Evolutionary conservation across 176 grass and related monocot species (phyloP).

Genomic region (Coix lacrymajobi): DNA sequence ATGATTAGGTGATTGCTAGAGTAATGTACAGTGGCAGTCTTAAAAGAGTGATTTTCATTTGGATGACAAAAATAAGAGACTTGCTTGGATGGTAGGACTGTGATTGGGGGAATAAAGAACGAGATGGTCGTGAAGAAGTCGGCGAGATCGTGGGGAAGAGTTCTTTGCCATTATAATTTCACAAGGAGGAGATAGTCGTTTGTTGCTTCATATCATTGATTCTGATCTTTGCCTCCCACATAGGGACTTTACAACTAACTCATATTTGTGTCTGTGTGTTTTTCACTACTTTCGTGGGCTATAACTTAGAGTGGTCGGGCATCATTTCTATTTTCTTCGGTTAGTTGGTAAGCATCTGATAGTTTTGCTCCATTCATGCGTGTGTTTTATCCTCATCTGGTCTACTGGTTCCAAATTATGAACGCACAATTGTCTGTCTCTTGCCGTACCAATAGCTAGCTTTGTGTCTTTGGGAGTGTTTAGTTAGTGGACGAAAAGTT

Average conservation of each 20-base stretch:
- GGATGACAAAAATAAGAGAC: conserved; percentile 8
- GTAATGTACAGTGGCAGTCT: conserved; percentile 24
- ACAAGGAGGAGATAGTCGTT: background rate
- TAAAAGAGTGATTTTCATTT: conserved; percentile 2
- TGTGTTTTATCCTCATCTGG: background rate
- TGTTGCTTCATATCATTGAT: conserved; percentile 41
- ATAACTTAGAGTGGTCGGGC: background rate
- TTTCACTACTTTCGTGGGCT: background rate
- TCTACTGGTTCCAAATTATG: background rate
- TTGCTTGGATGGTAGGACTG: conserved; percentile 30
- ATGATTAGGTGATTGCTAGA: conserved; percentile 31
- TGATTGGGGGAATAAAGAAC: conserved; percentile 29
- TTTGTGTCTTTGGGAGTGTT: background rate
- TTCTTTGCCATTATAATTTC: conserved; percentile 34
- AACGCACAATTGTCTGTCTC: background rate
- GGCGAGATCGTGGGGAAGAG: conserved; percentile 55
- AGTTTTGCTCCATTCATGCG: background rate
- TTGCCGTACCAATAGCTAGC: background rate
- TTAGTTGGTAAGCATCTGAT: background rate
- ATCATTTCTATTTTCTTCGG: background rate
- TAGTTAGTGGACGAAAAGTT: no score
- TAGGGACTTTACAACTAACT: conserved; percentile 5
- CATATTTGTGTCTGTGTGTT: background rate
- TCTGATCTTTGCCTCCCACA: conserved; percentile 41
- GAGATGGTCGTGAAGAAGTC: conserved; percentile 31